Conservation (phyloP, 1,284 basidiomycete genomes). For the Erythrobasidium hasegawianum region DNA sequence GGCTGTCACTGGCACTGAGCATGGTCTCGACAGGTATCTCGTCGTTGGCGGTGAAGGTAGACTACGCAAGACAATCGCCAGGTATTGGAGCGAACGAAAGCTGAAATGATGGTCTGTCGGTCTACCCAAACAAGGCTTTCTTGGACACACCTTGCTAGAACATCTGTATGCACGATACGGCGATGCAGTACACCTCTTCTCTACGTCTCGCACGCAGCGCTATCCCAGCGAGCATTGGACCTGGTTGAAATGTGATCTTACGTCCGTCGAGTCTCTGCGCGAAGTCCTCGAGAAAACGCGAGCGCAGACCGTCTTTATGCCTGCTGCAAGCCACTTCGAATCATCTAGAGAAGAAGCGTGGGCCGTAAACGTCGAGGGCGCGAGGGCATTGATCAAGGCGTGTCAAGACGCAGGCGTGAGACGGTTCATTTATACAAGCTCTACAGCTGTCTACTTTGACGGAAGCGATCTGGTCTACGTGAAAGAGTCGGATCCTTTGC, state of each 20-base stretch:
- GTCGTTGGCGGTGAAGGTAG: constrained; percentile 2
- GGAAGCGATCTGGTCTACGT: constrained; percentile 76
- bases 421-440: constrained; percentile 93
- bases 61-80: too few species aligned
- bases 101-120: not conserved
- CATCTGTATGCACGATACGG: constrained; percentile 30
- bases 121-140: constrained; percentile 26
- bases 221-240: constrained; percentile 12
- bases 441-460: constrained; percentile 87
- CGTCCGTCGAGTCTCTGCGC: constrained; percentile 21
- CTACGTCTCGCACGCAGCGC: constrained; percentile 25
- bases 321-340: constrained; percentile 29
- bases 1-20: not conserved
- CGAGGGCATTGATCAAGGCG: constrained; percentile 76
- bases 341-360: constrained; percentile 15
- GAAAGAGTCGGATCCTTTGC: constrained; percentile 78
- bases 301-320: constrained; percentile 31
- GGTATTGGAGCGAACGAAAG: too few species aligned
- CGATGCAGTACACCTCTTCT: constrained; percentile 21
- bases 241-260: constrained; percentile 25
- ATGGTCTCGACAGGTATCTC: constrained; percentile 3
- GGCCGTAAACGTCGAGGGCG: constrained; percentile 85
- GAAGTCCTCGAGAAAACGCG: constrained; percentile 1
- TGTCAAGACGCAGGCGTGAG: constrained; percentile 64
- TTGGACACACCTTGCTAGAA: constrained; percentile 21